phyloP scores from a whole-genome alignment of 768 basidiomycete genomes.

The Termitomyces sp. region DNA sequence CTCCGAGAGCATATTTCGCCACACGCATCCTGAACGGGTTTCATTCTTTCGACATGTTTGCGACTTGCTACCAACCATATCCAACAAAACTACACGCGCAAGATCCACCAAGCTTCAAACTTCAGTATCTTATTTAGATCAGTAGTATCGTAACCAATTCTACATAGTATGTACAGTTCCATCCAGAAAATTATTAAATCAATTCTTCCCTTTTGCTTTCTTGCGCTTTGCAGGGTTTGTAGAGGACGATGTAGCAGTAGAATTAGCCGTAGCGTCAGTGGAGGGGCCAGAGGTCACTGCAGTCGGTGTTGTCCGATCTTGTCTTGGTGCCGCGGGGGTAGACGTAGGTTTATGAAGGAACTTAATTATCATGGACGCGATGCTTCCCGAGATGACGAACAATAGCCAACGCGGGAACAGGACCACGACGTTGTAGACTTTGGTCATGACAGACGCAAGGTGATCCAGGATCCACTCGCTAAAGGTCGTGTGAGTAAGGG shows the following conservation, averaged over 20 bases:
- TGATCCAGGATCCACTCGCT: conserved; percentile 72
- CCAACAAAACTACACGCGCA: background rate
- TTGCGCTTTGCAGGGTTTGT: conserved; percentile 14
- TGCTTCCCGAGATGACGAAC: conserved; percentile 57
- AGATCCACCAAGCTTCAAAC: background rate
- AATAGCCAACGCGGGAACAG: conserved; percentile 71
- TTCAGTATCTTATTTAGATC: background rate
- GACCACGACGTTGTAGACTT: conserved; percentile 47
- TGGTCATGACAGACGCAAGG: conserved; percentile 44
- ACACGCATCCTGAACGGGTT: too few species aligned
- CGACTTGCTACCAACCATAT: too few species aligned
- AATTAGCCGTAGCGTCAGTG: background rate
- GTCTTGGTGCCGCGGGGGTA: background rate
- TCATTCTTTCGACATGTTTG: too few species aligned
- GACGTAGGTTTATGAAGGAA: conserved; percentile 46
- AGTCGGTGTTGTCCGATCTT: background rate
- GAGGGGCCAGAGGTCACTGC: background rate
- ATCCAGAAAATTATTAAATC: background rate
- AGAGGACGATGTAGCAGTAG: conserved; percentile 5
- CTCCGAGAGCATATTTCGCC: too few species aligned
- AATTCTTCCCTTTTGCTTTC: conserved; percentile 8
- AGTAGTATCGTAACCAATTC: background rate
- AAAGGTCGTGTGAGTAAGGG: background rate
- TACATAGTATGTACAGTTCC: background rate
- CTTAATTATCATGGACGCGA: conserved; percentile 66